Base-by-base conservation (phyloP, 306 rosid genomes). In the Rubus parviflorus region DNA sequence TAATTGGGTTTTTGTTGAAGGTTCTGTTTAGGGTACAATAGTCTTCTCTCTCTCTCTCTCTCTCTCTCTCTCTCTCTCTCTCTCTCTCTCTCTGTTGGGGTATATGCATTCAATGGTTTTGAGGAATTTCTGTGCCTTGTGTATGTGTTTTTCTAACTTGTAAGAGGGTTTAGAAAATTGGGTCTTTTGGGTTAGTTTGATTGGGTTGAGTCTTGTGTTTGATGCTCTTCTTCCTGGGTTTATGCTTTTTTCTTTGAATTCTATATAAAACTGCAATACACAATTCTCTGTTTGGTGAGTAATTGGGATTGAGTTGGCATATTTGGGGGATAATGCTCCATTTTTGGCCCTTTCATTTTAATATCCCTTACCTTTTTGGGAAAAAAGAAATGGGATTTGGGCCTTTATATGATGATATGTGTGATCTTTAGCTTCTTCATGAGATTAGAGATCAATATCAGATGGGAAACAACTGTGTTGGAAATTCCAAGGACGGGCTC, bases 391-490 rank as follows among this genome's bases (percentile, higher is more conserved):
- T 41, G 72, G 70, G 75, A 35, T 58, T 71, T 25, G 16, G 56
- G 53, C 12, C 17, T 57, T 51, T 63, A 19, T 63, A 57, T 69
- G 72, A 45, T 62, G 43, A 2, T 35, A 15, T 75, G 38, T 71
- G 53, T 23, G 42, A 25, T 58, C 41, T 70, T 53, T 81, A 23
- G 72, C 64, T 8, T 23, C 72, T 25, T 47, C 47, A 45, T 19
- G 54, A 79, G 62, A 54, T n/a, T 54, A 40, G 58, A 54, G 68
- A 25, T 4, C 58, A 22, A 43, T 51, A 7, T 76, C 80, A 84
- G 83, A 95, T 95, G 97, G 98, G 98, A 68, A 92, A 95, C 85
- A 88, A 80, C 72, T 90, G 98, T 49, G 84, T 92, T 61, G 88
- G 92, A 67, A 72, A 89, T 52, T 79, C 79, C 1, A 83, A 76